Evolutionary conservation across 75 land plant genomes (phyloP).

Genomic region (Gnetum montanum): DNA sequence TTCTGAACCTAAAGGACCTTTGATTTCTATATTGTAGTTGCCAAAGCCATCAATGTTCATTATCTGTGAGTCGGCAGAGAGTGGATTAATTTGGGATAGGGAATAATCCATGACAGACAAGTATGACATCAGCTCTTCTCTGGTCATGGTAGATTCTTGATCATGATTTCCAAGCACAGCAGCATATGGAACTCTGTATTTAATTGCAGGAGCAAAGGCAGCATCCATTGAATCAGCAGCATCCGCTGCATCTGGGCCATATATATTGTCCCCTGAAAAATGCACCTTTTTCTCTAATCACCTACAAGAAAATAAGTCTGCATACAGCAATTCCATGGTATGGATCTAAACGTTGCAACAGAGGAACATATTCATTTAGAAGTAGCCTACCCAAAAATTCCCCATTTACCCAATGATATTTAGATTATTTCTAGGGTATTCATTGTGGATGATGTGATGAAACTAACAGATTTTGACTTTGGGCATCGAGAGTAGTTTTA

Average conservation of each 20-base stretch:
- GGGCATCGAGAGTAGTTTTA: no score
- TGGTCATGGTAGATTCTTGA: conserved; percentile 75
- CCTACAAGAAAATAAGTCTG: no score
- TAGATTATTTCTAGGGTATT: no score
- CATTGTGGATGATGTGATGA: no score
- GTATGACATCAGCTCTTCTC: conserved; percentile 51
- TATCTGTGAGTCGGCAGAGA: conserved; percentile 4
- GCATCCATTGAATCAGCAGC: conserved; percentile 62
- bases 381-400: no score
- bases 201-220: conserved; percentile 69
- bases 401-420: no score
- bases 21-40: conserved; percentile 62
- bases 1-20: conserved; percentile 57
- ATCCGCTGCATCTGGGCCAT: conserved; percentile 48
- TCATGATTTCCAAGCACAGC: conserved; percentile 95
- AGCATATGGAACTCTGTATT: conserved; percentile 80
- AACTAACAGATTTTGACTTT: no score
- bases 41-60: conserved; percentile 71
- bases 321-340: no score
- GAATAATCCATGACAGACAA: conserved; percentile 76
- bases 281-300: no score
- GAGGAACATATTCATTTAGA: no score
- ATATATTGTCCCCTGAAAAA: conserved; percentile 85
- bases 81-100: conserved; percentile 51
- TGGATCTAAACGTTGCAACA: no score